Conservation (phyloP, 805 yeast species). For the Clavispora santaluciae region DNA sequence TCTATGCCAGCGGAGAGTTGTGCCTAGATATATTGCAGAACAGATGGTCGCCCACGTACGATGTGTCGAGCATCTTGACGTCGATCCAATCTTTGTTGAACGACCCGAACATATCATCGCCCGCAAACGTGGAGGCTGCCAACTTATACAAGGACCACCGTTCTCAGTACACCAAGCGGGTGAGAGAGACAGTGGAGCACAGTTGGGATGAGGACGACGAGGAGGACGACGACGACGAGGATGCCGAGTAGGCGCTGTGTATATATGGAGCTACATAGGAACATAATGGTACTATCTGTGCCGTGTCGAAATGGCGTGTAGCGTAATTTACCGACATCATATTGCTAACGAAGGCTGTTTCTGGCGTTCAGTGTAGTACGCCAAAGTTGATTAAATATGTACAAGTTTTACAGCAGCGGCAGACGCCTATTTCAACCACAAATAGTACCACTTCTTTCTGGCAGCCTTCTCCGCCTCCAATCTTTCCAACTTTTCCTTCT, state of each 20-base stretch:
- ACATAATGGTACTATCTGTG: too few relatives aligned
- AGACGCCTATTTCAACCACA: constrained; percentile 47
- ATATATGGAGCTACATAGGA: constrained; percentile 4
- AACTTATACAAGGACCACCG: constrained; percentile 92
- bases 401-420: too few relatives aligned
- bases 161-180: constrained; percentile 85
- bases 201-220: constrained; percentile 84
- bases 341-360: too few relatives aligned
- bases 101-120: constrained; percentile 94
- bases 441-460: constrained; percentile 45
- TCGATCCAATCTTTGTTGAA: constrained; percentile 87
- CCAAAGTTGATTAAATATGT: too few relatives aligned
- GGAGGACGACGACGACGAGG: constrained; percentile 50
- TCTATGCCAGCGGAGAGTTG: constrained; percentile 90
- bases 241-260: constrained; percentile 6
- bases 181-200: constrained; percentile 89
- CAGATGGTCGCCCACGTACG: constrained; percentile 98
- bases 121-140: constrained; percentile 98
- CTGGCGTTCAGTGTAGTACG: too few relatives aligned
- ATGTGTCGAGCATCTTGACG: constrained; percentile 91
- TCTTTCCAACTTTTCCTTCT: constrained; percentile 14
- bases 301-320: too few relatives aligned
- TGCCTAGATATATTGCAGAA: constrained; percentile 95
- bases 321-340: too few relatives aligned
- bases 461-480: constrained; percentile 12